A percentile compares a stretch with the other conserved stretches of the same genome.
phyloP scores from a whole-genome alignment of 179 eudicot species.

The Silene vulgaris region DNA sequence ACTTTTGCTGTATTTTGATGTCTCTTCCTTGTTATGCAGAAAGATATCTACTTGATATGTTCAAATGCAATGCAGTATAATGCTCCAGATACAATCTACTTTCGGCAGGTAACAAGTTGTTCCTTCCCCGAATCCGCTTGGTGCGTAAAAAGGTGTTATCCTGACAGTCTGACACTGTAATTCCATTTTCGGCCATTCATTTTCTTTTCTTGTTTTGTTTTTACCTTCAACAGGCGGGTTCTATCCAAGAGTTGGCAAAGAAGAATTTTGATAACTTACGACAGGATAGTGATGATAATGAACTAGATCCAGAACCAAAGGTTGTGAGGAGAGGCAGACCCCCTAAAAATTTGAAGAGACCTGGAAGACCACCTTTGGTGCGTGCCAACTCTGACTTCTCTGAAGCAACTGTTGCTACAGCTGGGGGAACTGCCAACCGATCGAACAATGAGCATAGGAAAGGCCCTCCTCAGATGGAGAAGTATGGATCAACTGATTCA shows the following conservation, averaged over 20 bases:
- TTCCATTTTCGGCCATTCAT: neutral
- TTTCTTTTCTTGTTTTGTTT: slow-evolving; percentile 11
- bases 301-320: slow-evolving; percentile 38
- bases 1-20: neutral
- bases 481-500: slow-evolving; percentile 44
- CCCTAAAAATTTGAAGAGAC: slow-evolving; percentile 58
- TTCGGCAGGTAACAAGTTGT: slow-evolving; percentile 61
- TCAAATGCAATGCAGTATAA: slow-evolving; percentile 96
- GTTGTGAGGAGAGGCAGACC: slow-evolving; percentile 73
- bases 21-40: slow-evolving; percentile 44
- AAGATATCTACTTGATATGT: slow-evolving; percentile 73
- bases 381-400: slow-evolving; percentile 55
- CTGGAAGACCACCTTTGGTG: slow-evolving; percentile 53
- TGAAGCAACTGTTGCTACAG: slow-evolving; percentile 58
- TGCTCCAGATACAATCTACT: slow-evolving; percentile 74
- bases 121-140: neutral
- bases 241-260: slow-evolving; percentile 75
- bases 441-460: slow-evolving; percentile 54
- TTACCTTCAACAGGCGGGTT: slow-evolving; percentile 46
- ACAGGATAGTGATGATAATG: slow-evolving; percentile 65
- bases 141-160: neutral
- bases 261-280: slow-evolving; percentile 60
- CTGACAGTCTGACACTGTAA: no score
- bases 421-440: slow-evolving; percentile 45
- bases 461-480: slow-evolving; percentile 33